These are phyloP conservation scores for Solanum microdontum DNA, from an alignment of 257 asterid genomes.

Conservation along the genomic window DNA sequence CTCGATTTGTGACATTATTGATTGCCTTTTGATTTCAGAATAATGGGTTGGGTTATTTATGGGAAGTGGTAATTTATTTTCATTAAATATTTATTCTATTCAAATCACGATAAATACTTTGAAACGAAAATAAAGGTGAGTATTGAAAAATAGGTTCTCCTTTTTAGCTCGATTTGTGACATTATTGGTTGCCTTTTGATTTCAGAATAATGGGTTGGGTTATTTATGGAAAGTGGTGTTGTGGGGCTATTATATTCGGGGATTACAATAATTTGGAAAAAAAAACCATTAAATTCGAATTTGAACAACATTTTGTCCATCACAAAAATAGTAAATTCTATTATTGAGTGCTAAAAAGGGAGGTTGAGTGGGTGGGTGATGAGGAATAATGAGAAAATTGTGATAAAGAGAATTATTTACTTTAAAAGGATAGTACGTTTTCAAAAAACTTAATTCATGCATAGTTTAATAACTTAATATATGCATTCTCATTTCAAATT, in stretches of 20 bases:
- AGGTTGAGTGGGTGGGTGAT: background rate
- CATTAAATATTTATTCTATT: background rate
- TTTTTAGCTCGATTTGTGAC: background rate
- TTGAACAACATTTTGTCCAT: background rate
- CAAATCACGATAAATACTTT: background rate
- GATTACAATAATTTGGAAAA: background rate
- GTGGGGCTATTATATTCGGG: background rate
- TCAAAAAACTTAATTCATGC: background rate
- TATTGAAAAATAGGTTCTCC: background rate
- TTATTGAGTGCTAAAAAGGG: background rate
- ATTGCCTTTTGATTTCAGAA: background rate
- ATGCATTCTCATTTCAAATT: background rate
- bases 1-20: background rate
- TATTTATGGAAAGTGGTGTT: background rate
- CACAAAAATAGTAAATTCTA: background rate
- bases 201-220: background rate
- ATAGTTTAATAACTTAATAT: background rate
- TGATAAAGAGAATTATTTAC: background rate
- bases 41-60: background rate
- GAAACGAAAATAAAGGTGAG: fast-evolving
- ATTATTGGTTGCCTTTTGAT: background rate
- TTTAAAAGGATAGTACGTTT: background rate
- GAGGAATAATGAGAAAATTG: background rate
- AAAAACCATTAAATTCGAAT: background rate
- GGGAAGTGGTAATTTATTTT: background rate